Conservation (phyloP, 352 stramenopile species). For the Phytophthora cactorum region DNA sequence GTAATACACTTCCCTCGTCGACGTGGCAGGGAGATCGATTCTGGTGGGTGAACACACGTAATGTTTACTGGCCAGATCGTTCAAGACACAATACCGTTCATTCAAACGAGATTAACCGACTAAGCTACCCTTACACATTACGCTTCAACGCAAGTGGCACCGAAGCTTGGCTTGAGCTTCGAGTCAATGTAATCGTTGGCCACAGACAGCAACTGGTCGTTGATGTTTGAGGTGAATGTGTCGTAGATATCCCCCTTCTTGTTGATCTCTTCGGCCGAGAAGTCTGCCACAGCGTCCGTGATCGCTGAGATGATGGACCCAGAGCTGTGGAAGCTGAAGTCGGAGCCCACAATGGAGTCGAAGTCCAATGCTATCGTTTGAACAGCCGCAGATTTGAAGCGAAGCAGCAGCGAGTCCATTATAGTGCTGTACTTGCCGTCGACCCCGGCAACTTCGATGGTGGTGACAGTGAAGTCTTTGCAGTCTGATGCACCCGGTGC, state of each 20-base stretch:
- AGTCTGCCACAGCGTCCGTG: constrained; percentile 46
- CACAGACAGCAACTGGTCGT: constrained; percentile 48
- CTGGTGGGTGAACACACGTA: too few species aligned
- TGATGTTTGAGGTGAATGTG: constrained; percentile 39
- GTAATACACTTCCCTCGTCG: too few species aligned
- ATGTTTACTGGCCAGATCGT: too few species aligned
- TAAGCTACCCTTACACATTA: background rate
- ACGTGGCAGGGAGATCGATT: too few species aligned
- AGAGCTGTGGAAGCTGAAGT: constrained; percentile 53
- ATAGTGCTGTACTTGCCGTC: constrained; percentile 39
- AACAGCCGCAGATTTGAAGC: constrained; percentile 34
- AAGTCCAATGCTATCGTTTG: constrained; percentile 45
- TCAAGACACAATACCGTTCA: background rate
- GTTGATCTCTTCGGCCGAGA: constrained; percentile 56
- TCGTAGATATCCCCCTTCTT: constrained; percentile 65
- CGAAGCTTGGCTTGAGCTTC: constrained; percentile 50
- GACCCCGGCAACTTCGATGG: constrained; percentile 47
- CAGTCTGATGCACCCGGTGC: constrained; percentile 34
- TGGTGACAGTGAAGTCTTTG: constrained; percentile 50
- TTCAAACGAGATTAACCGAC: constrained; percentile 1
- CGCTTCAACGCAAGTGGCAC: constrained; percentile 40
- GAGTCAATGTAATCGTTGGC: constrained; percentile 45
- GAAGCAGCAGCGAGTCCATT: constrained; percentile 42
- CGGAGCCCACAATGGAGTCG: constrained; percentile 47
- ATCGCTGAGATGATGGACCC: constrained; percentile 46